These are phyloP conservation scores for Echeveria elegans DNA, from an alignment of 164 flowering plant species.

Conservation along the genomic window DNA sequence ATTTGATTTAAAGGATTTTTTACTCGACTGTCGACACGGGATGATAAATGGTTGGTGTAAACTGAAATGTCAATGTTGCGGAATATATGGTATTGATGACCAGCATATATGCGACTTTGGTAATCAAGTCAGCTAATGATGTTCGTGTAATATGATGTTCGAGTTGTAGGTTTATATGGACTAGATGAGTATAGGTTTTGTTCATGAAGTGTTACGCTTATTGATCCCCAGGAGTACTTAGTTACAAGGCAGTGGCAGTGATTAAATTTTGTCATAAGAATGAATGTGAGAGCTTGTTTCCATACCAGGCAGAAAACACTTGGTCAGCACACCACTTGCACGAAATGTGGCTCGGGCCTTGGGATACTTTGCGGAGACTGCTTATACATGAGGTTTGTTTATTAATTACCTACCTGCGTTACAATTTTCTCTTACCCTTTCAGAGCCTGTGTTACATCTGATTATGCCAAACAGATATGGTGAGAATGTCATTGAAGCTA, in stretches of 20 bases:
- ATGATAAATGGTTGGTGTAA: too few species aligned
- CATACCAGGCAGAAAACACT: conserved; percentile 27
- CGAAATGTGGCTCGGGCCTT: conserved; percentile 7
- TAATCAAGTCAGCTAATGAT: neutral
- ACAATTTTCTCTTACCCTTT: neutral
- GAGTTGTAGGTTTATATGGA: too few species aligned
- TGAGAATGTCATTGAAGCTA: conserved; percentile 81
- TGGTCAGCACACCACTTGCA: conserved; percentile 12
- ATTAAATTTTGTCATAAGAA: neutral
- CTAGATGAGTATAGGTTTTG: neutral
- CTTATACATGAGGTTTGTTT: conserved; percentile 11
- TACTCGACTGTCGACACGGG: too few species aligned
- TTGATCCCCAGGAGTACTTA: neutral
- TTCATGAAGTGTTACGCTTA: neutral
- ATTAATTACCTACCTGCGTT: neutral
- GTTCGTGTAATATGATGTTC: neutral
- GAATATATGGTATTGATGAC: too few species aligned
- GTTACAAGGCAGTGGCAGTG: too few species aligned
- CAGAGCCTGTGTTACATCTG: neutral
- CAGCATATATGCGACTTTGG: too few species aligned
- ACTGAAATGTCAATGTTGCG: neutral
- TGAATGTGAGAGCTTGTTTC: neutral
- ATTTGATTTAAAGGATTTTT: too few species aligned
- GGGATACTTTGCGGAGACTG: conserved; percentile 15
- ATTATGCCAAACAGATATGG: conserved; percentile 58